Evolutionary conservation across 129 eudicot species (phyloP).

Genomic region (Chrysanthemum makinoi): DNA sequence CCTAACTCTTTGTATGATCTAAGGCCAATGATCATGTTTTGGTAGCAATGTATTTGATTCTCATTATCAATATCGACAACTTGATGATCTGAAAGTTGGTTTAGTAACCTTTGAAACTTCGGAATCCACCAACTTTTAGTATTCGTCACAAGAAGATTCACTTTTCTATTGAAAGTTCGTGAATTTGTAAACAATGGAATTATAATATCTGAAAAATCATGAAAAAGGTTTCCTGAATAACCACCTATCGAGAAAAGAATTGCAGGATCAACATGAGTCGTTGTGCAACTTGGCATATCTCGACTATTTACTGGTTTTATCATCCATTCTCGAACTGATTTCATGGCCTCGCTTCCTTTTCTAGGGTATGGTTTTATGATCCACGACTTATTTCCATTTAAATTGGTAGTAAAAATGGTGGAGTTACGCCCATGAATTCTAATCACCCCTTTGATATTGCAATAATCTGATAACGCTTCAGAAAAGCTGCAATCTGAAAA

Average conservation of each 20-base stretch:
- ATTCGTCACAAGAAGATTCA: constrained; percentile 47
- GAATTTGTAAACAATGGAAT: constrained; percentile 56
- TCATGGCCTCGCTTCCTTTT: constrained; percentile 40
- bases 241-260: constrained; percentile 65
- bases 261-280: constrained; percentile 37
- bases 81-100: constrained; percentile 35
- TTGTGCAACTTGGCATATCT: constrained; percentile 38
- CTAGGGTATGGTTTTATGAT: constrained; percentile 55
- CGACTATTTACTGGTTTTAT: constrained; percentile 29
- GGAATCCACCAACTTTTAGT: constrained; percentile 54
- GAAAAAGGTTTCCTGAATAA: constrained; percentile 62
- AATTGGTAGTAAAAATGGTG: constrained; percentile 37
- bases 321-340: constrained; percentile 37
- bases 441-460: constrained; percentile 53
- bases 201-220: constrained; percentile 52
- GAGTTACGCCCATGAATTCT: constrained; percentile 49
- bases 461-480: constrained; percentile 51
- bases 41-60: constrained; percentile 45
- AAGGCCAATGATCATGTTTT: constrained; percentile 40
- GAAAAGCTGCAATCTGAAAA: constrained; percentile 40
- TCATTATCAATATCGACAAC: constrained; percentile 43
- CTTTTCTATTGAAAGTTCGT: constrained; percentile 34
- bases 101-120: constrained; percentile 34
- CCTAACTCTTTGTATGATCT: constrained; percentile 49
- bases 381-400: constrained; percentile 34